Base-by-base conservation (phyloP, 2,329 filamentous ascomycete species). In the Fusarium metavorans region DNA sequence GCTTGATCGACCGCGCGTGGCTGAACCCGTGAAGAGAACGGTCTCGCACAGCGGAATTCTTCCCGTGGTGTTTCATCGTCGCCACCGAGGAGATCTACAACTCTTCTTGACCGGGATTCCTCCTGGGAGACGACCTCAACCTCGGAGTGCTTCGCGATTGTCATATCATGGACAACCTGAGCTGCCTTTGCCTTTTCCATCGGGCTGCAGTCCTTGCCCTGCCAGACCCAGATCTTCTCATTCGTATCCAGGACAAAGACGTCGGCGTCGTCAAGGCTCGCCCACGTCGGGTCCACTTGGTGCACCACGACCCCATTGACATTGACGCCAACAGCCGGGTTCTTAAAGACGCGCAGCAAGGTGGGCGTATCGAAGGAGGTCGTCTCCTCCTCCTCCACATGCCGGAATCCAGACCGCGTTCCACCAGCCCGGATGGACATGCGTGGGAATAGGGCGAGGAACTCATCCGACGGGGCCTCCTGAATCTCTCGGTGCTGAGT, bases 111-210 rank as follows among this genome's bases (percentile, higher is more conserved):
- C 18, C 89, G 84, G 25, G 87, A 87, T 71, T 93, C 92, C 0
- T 85, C 82, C 78, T 93, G 91, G 1, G 90, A 86, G 7, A 93
- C 79, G 10, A 93, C 91, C 79, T 93, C 91, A 30, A 92, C 90
- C 64, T 92, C 89, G 52, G 89, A 79, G 72, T 91, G 88, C 78
- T 92, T 93, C 14, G 90, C 90, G 9, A 89, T 81, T 0, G 88
- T 92, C 86, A 91, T 86, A 69, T 92, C 89, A 76, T 92, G 88
- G 6, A 93, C 91, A 3, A 93, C 90, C 79, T 92, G 90, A 0
- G 91, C 91, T 0, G 91, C 90, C 82, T 91, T 92, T 52, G 88
- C 88, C 83, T 92, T 93, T 78, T 93, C 92, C 89, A 92, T 92
- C 0, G 91, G 91, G 56, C 88, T 91, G 78, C 90, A 92, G 48